phyloP scores from a whole-genome alignment of 768 basidiomycete species.

The Dentipellis fragilis region DNA sequence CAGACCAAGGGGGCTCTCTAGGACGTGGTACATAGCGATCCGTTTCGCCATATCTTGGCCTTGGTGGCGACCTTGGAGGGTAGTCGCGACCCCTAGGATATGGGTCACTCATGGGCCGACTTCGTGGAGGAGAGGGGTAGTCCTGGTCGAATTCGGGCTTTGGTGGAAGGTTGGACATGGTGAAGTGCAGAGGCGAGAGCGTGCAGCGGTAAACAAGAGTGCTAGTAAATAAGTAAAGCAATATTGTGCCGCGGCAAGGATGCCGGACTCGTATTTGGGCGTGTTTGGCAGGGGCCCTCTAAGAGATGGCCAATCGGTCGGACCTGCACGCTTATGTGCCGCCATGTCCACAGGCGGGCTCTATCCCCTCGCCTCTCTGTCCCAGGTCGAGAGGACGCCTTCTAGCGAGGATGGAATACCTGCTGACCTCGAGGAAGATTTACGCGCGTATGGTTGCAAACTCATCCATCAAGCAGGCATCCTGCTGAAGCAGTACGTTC shows the following conservation, averaged over 20 bases:
- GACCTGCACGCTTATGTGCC: neutral
- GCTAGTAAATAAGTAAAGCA: neutral
- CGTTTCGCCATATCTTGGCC: neutral
- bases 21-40: neutral
- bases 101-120: constrained; percentile 7
- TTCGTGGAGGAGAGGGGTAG: constrained; percentile 10
- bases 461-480: constrained; percentile 92
- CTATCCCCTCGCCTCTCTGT: constrained; percentile 75
- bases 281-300: constrained; percentile 10
- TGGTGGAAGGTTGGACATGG: constrained; percentile 23
- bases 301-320: neutral
- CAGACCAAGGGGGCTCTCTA: neutral
- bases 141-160: constrained; percentile 24
- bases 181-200: neutral
- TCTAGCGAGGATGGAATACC: constrained; percentile 80
- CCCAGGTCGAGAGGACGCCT: constrained; percentile 72
- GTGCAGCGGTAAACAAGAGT: neutral
- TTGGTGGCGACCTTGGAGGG: neutral
- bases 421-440: constrained; percentile 71
- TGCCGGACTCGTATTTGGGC: neutral
- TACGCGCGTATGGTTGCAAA: constrained; percentile 87
- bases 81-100: neutral
- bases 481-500: constrained; percentile 74
- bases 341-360: constrained; percentile 20
- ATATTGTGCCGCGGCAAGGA: neutral